Evolutionary conservation across 2,329 filamentous ascomycete species (phyloP), one percentile per base, ranked within the genome.

Genomic region (Phialophora verrucosa): DNA sequence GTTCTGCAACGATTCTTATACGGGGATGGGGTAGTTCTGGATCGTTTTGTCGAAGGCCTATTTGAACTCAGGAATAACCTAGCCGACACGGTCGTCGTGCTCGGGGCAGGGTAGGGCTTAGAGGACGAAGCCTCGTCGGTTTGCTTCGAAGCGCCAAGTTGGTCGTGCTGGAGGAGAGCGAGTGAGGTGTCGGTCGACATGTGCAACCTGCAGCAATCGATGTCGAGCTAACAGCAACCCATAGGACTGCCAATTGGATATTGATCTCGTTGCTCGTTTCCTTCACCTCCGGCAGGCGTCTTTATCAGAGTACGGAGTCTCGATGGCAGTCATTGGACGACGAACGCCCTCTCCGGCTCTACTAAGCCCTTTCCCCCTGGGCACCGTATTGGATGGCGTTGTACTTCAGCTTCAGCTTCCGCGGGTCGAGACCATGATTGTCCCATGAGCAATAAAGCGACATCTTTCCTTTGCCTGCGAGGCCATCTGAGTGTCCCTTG

Each of bases 1-100:
- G 50, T 65, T 0, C 51, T 65, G n/a, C 61, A 61, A 51, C 25
- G 63, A 14, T 65, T 65, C 38, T 14, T 62, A 11, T 65, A 65
- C 35, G 47, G 35, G 6, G 63, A 65, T 20, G 44, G 47, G 8
- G 20, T 8, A 27, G 63, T 65, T 10, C 32, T 65, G 35, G 63
- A 65, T 62, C 63, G 63, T 7, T 65, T 65, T 8, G 63, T 65
- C 10, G 63, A 65, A 25, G 63, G 63, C 5, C 49, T 65, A n/a
- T 65, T 65, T 25, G 63, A 65, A 47, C 44, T 50, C 44, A 42
- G 59, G 44, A 20, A 27, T 25, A 47, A 42, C 35, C 17, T 59
- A 7, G 14, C 38, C 27, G 47, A 27, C n/a, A 20, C 7, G 47
- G 23, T 20, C 17, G n/a, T 50, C n/a, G 47, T 25, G 47, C 47